These are phyloP conservation scores for Lactarius deliciosus DNA, from an alignment of 768 basidiomycete species.

Conservation along the genomic window DNA sequence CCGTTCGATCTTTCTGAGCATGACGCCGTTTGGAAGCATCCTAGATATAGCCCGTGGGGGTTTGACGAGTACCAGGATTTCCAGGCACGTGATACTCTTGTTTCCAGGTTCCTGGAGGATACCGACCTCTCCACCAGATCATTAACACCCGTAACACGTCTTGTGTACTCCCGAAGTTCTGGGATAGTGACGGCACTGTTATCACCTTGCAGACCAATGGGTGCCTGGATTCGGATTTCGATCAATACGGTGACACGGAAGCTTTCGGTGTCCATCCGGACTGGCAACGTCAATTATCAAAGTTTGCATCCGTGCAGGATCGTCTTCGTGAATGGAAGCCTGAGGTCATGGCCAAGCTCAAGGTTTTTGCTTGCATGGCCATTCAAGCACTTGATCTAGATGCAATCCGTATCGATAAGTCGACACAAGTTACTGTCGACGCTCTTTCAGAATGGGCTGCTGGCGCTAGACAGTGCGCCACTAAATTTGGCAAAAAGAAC, in stretches of 20 bases:
- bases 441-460: conserved; percentile 77
- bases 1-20: conserved; percentile 81
- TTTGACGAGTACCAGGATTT: conserved; percentile 86
- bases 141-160: conserved; percentile 69
- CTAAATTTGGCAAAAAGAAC: conserved; percentile 70
- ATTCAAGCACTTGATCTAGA: conserved; percentile 89
- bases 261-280: conserved; percentile 96
- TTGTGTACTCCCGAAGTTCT: conserved; percentile 76
- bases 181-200: conserved; percentile 70
- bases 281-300: conserved; percentile 91
- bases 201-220: conserved; percentile 61
- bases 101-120: conserved; percentile 4
- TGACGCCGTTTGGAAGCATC: conserved; percentile 68
- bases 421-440: conserved; percentile 86
- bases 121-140: conserved; percentile 42
- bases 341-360: conserved; percentile 71
- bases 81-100: conserved; percentile 42
- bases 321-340: conserved; percentile 93
- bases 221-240: conserved; percentile 82
- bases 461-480: conserved; percentile 72
- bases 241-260: conserved; percentile 96
- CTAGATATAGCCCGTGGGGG: conserved; percentile 79
- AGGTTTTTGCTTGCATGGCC: conserved; percentile 79
- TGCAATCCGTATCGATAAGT: conserved; percentile 93
- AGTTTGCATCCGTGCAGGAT: conserved; percentile 95